Percentiles rank a stretch among this genome's conserved stretches.
Conservation (phyloP, 768 basidiomycete genomes). For the Artomyces pyxidatus region DNA sequence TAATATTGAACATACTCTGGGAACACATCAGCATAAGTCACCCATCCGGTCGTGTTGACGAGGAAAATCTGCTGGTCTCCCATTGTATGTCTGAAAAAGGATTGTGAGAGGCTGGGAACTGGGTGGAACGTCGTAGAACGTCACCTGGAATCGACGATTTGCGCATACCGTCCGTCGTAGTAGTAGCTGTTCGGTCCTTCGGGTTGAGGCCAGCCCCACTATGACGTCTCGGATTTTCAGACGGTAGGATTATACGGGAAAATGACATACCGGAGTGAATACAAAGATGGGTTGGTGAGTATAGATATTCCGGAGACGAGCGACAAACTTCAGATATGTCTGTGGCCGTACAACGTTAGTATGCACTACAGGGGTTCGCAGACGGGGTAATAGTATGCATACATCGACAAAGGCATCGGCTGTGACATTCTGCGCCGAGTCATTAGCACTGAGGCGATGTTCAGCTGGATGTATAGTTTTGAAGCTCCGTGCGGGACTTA, state of each 20-base stretch:
- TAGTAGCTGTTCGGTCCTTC: conserved; percentile 39
- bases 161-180: conserved; percentile 38
- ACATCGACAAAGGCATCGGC: conserved; percentile 36
- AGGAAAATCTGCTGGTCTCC: conserved; percentile 44
- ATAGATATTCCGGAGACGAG: conserved; percentile 36
- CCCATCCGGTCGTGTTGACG: conserved; percentile 52
- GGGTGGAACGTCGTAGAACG: background rate
- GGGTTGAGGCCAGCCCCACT: conserved; percentile 52
- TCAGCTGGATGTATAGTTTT: no score
- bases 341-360: no score
- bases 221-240: background rate
- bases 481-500: conserved; percentile 11
- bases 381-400: conserved; percentile 3
- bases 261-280: conserved; percentile 39
- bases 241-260: background rate
- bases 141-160: conserved; percentile 35
- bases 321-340: conserved; percentile 42
- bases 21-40: conserved; percentile 42
- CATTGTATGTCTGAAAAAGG: conserved; percentile 23
- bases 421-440: conserved; percentile 43
- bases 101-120: background rate
- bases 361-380: no score
- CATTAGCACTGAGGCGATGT: conserved; percentile 38
- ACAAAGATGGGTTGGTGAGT: conserved; percentile 40
- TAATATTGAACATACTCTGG: conserved; percentile 33